These are phyloP conservation scores for Calonectria pauciramosa DNA, from an alignment of 2,329 filamentous ascomycete species.

Conservation along the genomic window DNA sequence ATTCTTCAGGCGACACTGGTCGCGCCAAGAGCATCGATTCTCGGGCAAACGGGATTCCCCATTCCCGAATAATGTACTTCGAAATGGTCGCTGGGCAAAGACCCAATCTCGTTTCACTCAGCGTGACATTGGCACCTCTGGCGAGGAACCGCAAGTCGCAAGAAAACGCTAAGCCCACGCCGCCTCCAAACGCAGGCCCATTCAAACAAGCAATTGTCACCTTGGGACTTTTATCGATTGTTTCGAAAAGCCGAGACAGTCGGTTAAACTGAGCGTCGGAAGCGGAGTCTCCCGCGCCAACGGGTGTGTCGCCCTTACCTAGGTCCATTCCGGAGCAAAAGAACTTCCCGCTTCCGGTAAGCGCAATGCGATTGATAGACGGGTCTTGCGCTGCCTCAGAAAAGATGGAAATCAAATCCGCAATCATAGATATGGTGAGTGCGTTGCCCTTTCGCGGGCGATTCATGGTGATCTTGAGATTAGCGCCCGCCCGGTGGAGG, in stretches of 20 bases:
- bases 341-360: conserved; percentile 51
- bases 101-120: conserved; percentile 57
- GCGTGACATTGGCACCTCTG: conserved; percentile 41
- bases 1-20: conserved; percentile 43
- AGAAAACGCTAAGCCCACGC: conserved; percentile 57
- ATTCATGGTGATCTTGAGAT: conserved; percentile 45
- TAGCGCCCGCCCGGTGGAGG: conserved; percentile 48
- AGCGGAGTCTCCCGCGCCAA: conserved; percentile 17
- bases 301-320: conserved; percentile 26
- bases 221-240: conserved; percentile 55
- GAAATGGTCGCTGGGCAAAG: conserved; percentile 56
- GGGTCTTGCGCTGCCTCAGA: conserved; percentile 38
- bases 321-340: conserved; percentile 60
- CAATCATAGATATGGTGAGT: conserved; percentile 53
- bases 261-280: conserved; percentile 36
- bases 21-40: conserved; percentile 55
- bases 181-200: conserved; percentile 58
- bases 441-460: conserved; percentile 55
- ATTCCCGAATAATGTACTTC: conserved; percentile 55
- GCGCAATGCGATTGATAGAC: conserved; percentile 51
- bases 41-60: conserved; percentile 51
- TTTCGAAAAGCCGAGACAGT: conserved; percentile 49
- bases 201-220: conserved; percentile 58
- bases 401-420: conserved; percentile 48
- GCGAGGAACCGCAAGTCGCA: conserved; percentile 54